Evolutionary conservation across 257 asterid species (phyloP).

Genomic region (Solanum pennellii): DNA sequence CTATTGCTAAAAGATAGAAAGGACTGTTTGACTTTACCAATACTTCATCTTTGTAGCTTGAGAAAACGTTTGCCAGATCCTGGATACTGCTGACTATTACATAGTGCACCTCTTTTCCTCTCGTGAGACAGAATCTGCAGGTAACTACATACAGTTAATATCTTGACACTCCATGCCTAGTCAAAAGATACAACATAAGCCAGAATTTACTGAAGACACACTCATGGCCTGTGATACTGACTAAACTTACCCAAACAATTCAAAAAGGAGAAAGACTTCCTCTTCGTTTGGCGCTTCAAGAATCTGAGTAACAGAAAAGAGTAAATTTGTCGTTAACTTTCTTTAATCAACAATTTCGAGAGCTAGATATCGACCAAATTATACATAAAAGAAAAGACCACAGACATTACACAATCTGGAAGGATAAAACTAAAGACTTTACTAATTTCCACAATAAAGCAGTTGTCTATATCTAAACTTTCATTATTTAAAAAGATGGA

Average conservation of each 20-base stretch:
- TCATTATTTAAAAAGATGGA: background rate
- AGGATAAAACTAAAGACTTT: background rate
- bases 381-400: background rate
- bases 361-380: background rate
- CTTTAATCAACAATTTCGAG: background rate
- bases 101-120: constrained; percentile 88
- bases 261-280: constrained; percentile 85
- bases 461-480: background rate
- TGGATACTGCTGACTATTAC: constrained; percentile 97
- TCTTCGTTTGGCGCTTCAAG: constrained; percentile 89
- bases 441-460: background rate
- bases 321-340: constrained; percentile 3
- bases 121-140: constrained; percentile 81
- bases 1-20: background rate
- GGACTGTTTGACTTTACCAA: constrained; percentile 38
- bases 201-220: background rate
- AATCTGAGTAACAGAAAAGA: constrained; percentile 48
- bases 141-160: constrained; percentile 11
- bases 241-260: constrained; percentile 63
- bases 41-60: constrained; percentile 87
- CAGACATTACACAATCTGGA: background rate
- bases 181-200: background rate
- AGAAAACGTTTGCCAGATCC: constrained; percentile 84
- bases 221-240: background rate
- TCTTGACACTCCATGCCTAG: background rate